phyloP scores from a whole-genome alignment of 1,139 yeast species.

The Lodderomyces elongisporus region DNA sequence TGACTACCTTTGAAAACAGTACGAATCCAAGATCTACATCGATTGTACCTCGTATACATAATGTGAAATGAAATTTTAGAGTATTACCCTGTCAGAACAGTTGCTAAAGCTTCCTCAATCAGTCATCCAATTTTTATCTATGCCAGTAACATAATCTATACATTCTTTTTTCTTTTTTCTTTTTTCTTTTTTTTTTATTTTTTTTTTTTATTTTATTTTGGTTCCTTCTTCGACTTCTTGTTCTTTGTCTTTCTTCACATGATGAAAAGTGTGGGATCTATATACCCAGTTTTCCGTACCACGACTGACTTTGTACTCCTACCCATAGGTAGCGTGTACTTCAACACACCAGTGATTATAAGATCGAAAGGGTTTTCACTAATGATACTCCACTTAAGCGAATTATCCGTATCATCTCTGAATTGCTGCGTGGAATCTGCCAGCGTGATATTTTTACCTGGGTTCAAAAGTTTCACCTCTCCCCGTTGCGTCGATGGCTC shows the following conservation, averaged over 20 bases:
- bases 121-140: too few species aligned
- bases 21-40: constrained; percentile 51
- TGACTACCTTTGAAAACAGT: constrained; percentile 48
- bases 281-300: constrained; percentile 54
- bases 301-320: constrained; percentile 52
- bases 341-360: constrained; percentile 76
- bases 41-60: constrained; percentile 50
- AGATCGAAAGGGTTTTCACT: constrained; percentile 82
- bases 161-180: neutral
- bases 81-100: too few species aligned
- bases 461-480: constrained; percentile 66
- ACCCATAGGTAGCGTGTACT: constrained; percentile 68
- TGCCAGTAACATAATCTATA: too few species aligned
- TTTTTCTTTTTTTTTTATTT: neutral
- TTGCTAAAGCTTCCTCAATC: too few species aligned
- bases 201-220: neutral
- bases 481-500: constrained; percentile 55
- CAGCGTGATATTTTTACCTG: constrained; percentile 60
- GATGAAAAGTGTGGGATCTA: constrained; percentile 44
- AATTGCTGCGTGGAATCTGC: constrained; percentile 5
- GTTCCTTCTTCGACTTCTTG: neutral
- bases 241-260: neutral
- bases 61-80: constrained; percentile 27
- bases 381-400: constrained; percentile 68
- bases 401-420: constrained; percentile 30